phyloP scores from a whole-genome alignment of 2,329 filamentous ascomycete genomes.

The Ophiocordyceps camponoti-floridani region DNA sequence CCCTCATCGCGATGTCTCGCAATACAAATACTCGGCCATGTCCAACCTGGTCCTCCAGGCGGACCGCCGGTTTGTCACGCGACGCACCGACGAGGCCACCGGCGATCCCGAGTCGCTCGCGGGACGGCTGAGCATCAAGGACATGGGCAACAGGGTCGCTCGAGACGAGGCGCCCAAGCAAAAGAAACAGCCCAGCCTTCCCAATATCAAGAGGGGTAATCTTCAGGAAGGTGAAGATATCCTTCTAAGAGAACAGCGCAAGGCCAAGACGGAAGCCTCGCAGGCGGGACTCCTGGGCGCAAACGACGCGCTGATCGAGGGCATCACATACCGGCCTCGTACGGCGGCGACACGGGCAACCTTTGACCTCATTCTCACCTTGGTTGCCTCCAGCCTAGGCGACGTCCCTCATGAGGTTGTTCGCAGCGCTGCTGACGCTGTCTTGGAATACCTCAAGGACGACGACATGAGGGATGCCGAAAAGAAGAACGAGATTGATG shows the following conservation, averaged over 20 bases:
- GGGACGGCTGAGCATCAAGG: slow-evolving; percentile 77
- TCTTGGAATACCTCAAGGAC: slow-evolving; percentile 83
- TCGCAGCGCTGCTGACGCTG: slow-evolving; percentile 81
- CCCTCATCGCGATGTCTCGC: slow-evolving; percentile 67
- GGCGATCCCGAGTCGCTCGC: slow-evolving; percentile 96
- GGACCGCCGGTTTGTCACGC: slow-evolving; percentile 86
- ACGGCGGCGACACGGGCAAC: slow-evolving; percentile 83
- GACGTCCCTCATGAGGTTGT: slow-evolving; percentile 88
- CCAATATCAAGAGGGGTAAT: slow-evolving; percentile 55
- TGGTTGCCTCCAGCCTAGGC: slow-evolving; percentile 73
- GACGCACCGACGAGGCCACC: slow-evolving; percentile 84
- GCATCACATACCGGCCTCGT: slow-evolving; percentile 77
- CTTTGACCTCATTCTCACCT: slow-evolving; percentile 85
- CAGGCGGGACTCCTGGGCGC: slow-evolving; percentile 67
- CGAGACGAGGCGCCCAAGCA: slow-evolving; percentile 66
- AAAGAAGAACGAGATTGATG: slow-evolving; percentile 95
- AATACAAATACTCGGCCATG: slow-evolving; percentile 99
- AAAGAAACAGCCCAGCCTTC: slow-evolving; percentile 53
- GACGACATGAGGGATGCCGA: slow-evolving; percentile 93
- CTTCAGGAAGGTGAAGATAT: slow-evolving; percentile 71
- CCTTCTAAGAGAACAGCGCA: slow-evolving; percentile 66
- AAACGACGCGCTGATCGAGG: slow-evolving; percentile 75
- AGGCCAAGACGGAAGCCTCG: slow-evolving; percentile 57
- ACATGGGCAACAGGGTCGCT: slow-evolving; percentile 79
- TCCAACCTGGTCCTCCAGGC: slow-evolving; percentile 99